Evolutionary conservation across 495 filamentous ascomycete genomes (phyloP).

Genomic region (Haplographium delicatum): DNA sequence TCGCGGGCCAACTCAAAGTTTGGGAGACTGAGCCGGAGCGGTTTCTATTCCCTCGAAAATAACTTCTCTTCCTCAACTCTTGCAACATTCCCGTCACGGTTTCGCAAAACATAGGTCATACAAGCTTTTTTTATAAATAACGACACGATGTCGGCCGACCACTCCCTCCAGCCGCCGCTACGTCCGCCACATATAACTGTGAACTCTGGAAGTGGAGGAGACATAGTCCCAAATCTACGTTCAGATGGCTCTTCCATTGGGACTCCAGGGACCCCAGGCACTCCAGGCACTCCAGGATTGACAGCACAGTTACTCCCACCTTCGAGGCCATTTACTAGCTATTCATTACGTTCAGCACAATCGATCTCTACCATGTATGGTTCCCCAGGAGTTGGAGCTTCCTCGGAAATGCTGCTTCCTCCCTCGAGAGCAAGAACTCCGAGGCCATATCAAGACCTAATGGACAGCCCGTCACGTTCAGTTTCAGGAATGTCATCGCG

Average conservation of each 20-base stretch:
- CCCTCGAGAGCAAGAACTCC: conserved; percentile 18
- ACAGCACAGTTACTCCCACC: conserved; percentile 22
- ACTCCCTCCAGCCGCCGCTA: conserved; percentile 3
- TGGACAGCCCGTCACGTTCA: conserved; percentile 13
- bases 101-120: no score
- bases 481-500: conserved; percentile 45
- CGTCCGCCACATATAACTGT: conserved; percentile 26
- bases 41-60: no score
- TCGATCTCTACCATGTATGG: conserved; percentile 11
- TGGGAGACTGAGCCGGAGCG: no score
- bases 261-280: not conserved
- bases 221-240: conserved; percentile 17
- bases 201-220: conserved; percentile 26
- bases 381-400: conserved; percentile 12
- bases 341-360: no score
- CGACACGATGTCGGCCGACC: conserved; percentile 10
- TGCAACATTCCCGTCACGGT: no score
- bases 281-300: conserved; percentile 15
- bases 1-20: no score
- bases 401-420: conserved; percentile 24
- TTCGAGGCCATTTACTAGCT: not conserved
- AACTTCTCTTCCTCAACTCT: no score
- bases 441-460: conserved; percentile 21
- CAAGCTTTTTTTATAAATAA: no score
- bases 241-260: conserved; percentile 11